phyloP scores from a whole-genome alignment of 805 yeast genomes.

The Wickerhamiella alocasiicola region DNA sequence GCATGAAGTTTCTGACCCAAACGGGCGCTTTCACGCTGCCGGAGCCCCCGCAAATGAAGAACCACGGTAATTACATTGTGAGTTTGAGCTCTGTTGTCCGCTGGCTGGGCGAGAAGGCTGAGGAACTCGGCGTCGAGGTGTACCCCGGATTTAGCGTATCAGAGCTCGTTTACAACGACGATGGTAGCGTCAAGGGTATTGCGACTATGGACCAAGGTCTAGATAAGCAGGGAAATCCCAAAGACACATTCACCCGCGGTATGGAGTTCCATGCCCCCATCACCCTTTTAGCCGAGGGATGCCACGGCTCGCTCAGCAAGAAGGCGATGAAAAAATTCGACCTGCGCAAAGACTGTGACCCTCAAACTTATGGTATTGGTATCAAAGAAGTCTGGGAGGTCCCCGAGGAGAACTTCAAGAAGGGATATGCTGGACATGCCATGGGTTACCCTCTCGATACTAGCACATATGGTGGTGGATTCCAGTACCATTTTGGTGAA shows the following conservation, averaged over 20 bases:
- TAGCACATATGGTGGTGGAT: conserved; percentile 89
- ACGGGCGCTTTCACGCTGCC: conserved; percentile 61
- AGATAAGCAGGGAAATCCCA: conserved; percentile 60
- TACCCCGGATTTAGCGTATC: conserved; percentile 84
- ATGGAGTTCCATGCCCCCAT: conserved; percentile 91
- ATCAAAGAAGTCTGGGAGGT: conserved; percentile 97
- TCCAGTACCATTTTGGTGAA: conserved; percentile 93
- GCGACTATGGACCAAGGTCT: conserved; percentile 93
- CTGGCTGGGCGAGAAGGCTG: conserved; percentile 78
- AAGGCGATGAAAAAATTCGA: conserved; percentile 56
- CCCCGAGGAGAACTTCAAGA: conserved; percentile 60
- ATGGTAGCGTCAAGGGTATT: conserved; percentile 62
- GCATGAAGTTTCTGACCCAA: conserved; percentile 55
- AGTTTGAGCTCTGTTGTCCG: conserved; percentile 71
- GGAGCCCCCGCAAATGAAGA: conserved; percentile 84
- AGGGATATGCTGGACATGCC: conserved; percentile 74
- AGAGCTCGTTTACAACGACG: conserved; percentile 54
- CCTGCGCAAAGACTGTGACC: conserved; percentile 49
- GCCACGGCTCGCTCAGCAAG: conserved; percentile 88
- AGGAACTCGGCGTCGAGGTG: conserved; percentile 83
- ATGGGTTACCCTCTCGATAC: conserved; percentile 75
- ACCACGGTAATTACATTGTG: conserved; percentile 74
- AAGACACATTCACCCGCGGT: conserved; percentile 81
- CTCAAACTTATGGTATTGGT: conserved; percentile 91
- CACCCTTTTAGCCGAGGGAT: conserved; percentile 93